phyloP scores from a whole-genome alignment of 352 stramenopile genomes.

The Phytophthora cactorum region DNA sequence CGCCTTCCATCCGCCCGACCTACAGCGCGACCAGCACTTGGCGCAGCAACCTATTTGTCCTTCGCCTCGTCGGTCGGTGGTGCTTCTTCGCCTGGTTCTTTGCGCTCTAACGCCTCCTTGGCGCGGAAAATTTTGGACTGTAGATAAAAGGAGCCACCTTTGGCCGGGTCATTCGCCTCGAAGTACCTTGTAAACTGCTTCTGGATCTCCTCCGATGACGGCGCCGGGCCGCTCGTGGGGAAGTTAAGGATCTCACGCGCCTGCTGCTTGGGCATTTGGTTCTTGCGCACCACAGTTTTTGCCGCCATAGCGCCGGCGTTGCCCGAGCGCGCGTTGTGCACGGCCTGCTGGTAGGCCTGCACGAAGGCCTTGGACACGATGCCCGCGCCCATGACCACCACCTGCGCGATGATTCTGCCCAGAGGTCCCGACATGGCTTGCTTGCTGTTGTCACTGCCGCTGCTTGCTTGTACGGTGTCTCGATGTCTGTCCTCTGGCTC shows the following conservation, averaged over 20 bases:
- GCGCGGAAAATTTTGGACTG: conserved; percentile 94
- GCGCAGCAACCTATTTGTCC: conserved; percentile 20
- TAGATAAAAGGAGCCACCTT: conserved; percentile 93
- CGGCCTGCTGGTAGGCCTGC: conserved; percentile 88
- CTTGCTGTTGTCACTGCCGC: conserved; percentile 6
- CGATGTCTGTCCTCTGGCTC: conserved; percentile 23
- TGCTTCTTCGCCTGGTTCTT: conserved; percentile 39
- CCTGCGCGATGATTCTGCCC: conserved; percentile 82
- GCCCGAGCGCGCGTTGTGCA: conserved; percentile 84
- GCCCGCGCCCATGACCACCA: conserved; percentile 83
- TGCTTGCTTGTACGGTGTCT: conserved; percentile 1
- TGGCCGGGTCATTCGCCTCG: conserved; percentile 89
- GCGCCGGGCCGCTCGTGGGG: conserved; percentile 45
- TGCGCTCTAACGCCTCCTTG: conserved; percentile 84
- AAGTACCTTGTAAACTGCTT: conserved; percentile 91
- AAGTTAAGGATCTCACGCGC: conserved; percentile 89
- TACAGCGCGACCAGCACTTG: conserved; percentile 6
- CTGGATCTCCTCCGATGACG: conserved; percentile 65
- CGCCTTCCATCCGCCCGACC: not conserved
- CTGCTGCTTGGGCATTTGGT: conserved; percentile 76
- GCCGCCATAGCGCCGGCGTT: conserved; percentile 72
- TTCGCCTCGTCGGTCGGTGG: conserved; percentile 32
- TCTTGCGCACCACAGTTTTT: conserved; percentile 76
- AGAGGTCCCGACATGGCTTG: conserved; percentile 79
- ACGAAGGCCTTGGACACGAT: conserved; percentile 89